Conservation (phyloP, 2,329 filamentous ascomycete species). For the Alternaria triticimaculans region DNA sequence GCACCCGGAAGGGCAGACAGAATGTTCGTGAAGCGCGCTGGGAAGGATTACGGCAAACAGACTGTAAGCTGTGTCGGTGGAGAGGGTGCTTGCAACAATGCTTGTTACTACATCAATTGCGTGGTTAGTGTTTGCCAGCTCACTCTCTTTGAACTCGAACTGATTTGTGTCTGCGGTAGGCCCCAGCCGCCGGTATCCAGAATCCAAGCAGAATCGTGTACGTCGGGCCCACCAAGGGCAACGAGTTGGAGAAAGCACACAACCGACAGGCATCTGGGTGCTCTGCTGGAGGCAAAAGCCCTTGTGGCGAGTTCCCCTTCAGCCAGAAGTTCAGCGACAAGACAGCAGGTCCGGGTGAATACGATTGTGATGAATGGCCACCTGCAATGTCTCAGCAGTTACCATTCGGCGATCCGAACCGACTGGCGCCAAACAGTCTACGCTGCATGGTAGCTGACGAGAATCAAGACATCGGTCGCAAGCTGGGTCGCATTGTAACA, state of each 20-base stretch:
- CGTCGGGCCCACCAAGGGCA: conserved; percentile 7
- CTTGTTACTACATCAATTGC: conserved; percentile 23
- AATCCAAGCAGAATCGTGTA: conserved; percentile 18
- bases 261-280: conserved; percentile 20
- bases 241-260: background rate
- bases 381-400: conserved; percentile 12
- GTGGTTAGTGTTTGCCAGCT: background rate
- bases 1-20: background rate
- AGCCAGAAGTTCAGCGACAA: conserved; percentile 18
- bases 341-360: background rate
- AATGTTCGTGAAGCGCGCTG: background rate
- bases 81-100: conserved; percentile 24
- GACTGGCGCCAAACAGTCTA: conserved; percentile 7
- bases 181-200: background rate
- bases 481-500: background rate
- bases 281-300: background rate
- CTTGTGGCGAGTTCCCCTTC: conserved; percentile 15
- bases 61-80: conserved; percentile 8
- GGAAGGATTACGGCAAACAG: conserved; percentile 13
- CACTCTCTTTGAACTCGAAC: background rate
- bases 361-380: conserved; percentile 20
- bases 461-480: conserved; percentile 6
- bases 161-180: background rate
- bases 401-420: background rate
- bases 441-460: conserved; percentile 9